These are phyloP conservation scores for Russula dissimulans DNA, from an alignment of 768 basidiomycete genomes.

Conservation along the genomic window DNA sequence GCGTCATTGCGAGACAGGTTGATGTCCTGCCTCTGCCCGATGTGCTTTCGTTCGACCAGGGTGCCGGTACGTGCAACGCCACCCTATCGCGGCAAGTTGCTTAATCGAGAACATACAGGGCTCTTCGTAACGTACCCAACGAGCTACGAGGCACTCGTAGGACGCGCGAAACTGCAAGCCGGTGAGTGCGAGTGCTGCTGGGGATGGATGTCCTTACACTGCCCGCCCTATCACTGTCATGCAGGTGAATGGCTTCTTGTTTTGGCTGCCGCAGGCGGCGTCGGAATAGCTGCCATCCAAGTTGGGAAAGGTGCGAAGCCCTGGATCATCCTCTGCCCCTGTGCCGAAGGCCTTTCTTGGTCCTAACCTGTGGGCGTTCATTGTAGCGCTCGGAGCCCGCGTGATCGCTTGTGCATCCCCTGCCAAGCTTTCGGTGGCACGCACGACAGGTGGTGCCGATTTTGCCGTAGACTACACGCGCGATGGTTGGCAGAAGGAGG, in stretches of 20 bases:
- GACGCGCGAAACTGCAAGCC: slow-evolving; percentile 67
- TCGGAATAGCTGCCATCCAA: slow-evolving; percentile 87
- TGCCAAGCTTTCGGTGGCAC: slow-evolving; percentile 72
- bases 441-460: slow-evolving; percentile 73
- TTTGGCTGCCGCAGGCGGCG: slow-evolving; percentile 93
- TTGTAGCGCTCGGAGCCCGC: slow-evolving; percentile 72
- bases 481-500: slow-evolving; percentile 82
- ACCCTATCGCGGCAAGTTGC: background rate
- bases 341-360: too few species aligned
- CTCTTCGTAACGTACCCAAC: slow-evolving; percentile 88
- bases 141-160: slow-evolving; percentile 84
- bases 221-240: background rate
- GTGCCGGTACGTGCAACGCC: slow-evolving; percentile 46
- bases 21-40: slow-evolving; percentile 60
- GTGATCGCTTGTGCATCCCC: slow-evolving; percentile 90
- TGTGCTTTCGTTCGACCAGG: slow-evolving; percentile 73
- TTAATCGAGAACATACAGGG: slow-evolving; percentile 32
- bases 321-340: too few species aligned
- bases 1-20: slow-evolving; percentile 45
- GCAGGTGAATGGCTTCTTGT: slow-evolving; percentile 87
- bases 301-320: slow-evolving; percentile 68
- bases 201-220: too few species aligned
- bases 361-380: too few species aligned
- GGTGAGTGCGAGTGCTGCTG: slow-evolving; percentile 35
- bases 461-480: slow-evolving; percentile 70